Base-by-base conservation (phyloP, 768 basidiomycete genomes). In the Clavaria fumosa region DNA sequence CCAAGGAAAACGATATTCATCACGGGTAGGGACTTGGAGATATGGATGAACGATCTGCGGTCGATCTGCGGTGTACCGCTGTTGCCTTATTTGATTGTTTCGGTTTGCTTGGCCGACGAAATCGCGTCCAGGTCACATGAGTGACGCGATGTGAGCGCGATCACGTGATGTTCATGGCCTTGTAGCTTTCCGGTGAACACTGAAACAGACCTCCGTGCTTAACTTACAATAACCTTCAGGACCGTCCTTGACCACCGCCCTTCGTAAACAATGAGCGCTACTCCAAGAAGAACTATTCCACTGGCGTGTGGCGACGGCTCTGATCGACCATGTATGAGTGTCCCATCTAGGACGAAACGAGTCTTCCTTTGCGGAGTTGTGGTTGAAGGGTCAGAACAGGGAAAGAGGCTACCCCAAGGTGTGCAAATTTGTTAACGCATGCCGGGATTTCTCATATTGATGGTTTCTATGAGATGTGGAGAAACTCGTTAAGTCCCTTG, bases 351-450 rank as follows among this genome's bases (percentile, higher is more conserved):
- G 44, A 90, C 80, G 4, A 78, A 69, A 53, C 79, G 89, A 52
- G 82, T 78, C 18, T 93, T 91, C 56, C 81, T 81, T 52, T 85
- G 82, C 51, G 84, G 83, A 31, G 82, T 93, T 14, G 83, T 93
- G 10, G 78, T 93, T 21, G 88, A 95, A 59, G 76, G 75, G 36
- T 75, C 79, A 26, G 78, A 79, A 45, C 67, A 71, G 45, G 80
- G 78, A 4, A 69, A 63, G 47, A 66, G 72, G 41, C 66, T 83
- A 35, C 67, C 75, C 26, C 72, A 76, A 56, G 81, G 82, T 76
- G 39, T 26, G 53, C 50, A 55, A 32, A 20, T 43, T 18, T 81
- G 83, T 47, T 23, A 74, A 83, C 50, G 77, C 22, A 23, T 40
- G 31, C 24, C 43, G 30, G 38, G 19, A 23, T 24, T 27, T 37